Conservation (phyloP, 768 basidiomycete genomes). For the Phallus indusiatus region DNA sequence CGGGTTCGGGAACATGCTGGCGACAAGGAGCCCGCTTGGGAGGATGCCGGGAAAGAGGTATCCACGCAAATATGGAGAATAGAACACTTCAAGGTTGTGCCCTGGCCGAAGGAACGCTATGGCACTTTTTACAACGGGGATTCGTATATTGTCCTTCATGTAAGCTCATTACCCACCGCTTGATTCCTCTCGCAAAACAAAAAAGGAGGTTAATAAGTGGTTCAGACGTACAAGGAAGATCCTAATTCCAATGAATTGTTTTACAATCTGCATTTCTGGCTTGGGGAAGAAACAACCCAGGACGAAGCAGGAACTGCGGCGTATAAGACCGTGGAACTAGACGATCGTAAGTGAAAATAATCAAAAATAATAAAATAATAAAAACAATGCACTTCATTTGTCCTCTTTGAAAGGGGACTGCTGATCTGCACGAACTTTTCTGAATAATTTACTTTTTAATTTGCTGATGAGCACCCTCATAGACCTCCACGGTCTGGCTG, state of each 20-base stretch:
- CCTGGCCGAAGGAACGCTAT: slow-evolving; percentile 41
- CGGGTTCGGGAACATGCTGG: slow-evolving; percentile 43
- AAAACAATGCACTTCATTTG: background rate
- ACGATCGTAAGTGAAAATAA: slow-evolving; percentile 39
- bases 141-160: slow-evolving; percentile 56
- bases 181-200: background rate
- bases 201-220: background rate
- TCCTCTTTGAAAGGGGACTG: background rate
- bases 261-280: slow-evolving; percentile 59
- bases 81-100: slow-evolving; percentile 44
- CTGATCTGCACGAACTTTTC: background rate
- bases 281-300: slow-evolving; percentile 47
- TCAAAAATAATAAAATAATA: background rate
- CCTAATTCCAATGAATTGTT: slow-evolving; percentile 37
- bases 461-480: background rate
- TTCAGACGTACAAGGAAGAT: slow-evolving; percentile 48
- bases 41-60: slow-evolving; percentile 29
- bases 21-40: slow-evolving; percentile 42
- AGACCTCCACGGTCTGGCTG: slow-evolving; percentile 48
- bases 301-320: slow-evolving; percentile 56
- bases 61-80: slow-evolving; percentile 52
- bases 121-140: slow-evolving; percentile 58
- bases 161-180: slow-evolving; percentile 19
- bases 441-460: background rate
- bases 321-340: slow-evolving; percentile 59